Base-by-base conservation (phyloP, 2,329 filamentous ascomycete species). In the Trichoderma polysporum region DNA sequence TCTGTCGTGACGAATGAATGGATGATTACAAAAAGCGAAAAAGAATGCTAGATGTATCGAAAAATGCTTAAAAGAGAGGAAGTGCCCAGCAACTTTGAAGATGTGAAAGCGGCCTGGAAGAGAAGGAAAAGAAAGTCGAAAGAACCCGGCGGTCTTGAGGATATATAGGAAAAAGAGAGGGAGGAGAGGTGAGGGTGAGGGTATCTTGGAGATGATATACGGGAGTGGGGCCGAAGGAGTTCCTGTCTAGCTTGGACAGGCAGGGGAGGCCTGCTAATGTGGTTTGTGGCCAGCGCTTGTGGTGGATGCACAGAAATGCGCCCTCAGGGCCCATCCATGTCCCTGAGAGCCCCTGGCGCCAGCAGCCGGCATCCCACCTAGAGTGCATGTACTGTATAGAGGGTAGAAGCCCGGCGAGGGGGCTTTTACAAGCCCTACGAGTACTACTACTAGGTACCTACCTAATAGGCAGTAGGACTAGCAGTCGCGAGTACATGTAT, bases 31-130 rank as follows among this genome's bases (percentile, higher is more conserved):
- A 45, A 74, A 73, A 71, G 53, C 31, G 74, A 70, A 35, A 75
- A 69, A 68, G 68, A 71, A 70, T 49, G 70, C 68, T 68, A 73
- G 72, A 70, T 70, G 71, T 50, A 66, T 69, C 64, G 70, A 52
- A 41, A n/a, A 49, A 22, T 22, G 72, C 54, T 54, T 56, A 77
- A 61, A 77, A 67, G 76, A 77, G 70, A 74, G 76, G 72, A 78
- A 71, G 73, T 78, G 76, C 74, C 75, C 74, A 77, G 76, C 77
- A 75, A 71, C 69, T 66, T 56, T 52, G 10, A 62, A 66, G 59
- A 65, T 56, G 59, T 68, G 70, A 31, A 56, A 70, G 53, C 45
- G 64, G 49, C 35, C 13, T 67, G 45, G 54, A 70, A 70, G 69
- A 45, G 39, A 63, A 19, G 60, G 68, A 66, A 64, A 69, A 70